A percentile compares a stretch with the other conserved stretches of the same genome.
Evolutionary conservation across 2,329 filamentous ascomycete species (phyloP).

Genomic region (Tolypocladium cylindrosporum): DNA sequence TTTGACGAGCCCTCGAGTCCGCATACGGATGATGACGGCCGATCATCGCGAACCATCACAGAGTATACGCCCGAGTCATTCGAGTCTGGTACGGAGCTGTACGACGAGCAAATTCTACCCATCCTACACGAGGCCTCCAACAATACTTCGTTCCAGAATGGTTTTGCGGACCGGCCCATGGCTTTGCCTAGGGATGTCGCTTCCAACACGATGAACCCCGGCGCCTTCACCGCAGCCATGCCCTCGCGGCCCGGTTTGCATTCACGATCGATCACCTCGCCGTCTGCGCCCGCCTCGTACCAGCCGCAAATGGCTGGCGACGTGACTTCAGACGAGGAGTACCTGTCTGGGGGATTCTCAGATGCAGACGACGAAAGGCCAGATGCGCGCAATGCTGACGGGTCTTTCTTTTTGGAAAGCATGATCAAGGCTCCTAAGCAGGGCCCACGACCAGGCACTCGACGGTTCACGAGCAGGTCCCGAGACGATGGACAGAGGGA

Average conservation of each 20-base stretch:
- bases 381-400: conserved; percentile 27
- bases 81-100: conserved; percentile 71
- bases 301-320: conserved; percentile 45
- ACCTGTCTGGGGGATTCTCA: conserved; percentile 63
- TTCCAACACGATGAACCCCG: conserved; percentile 53
- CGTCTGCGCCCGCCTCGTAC: conserved; percentile 48
- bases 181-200: conserved; percentile 50
- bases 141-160: conserved; percentile 76
- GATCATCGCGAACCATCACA: conserved; percentile 52
- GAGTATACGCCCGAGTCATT: conserved; percentile 56
- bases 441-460: conserved; percentile 36
- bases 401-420: conserved; percentile 47
- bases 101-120: conserved; percentile 86
- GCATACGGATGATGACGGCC: conserved; percentile 45
- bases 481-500: conserved; percentile 22
- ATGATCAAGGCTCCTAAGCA: conserved; percentile 51
- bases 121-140: conserved; percentile 81
- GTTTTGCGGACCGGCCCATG: conserved; percentile 66
- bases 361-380: conserved; percentile 59
- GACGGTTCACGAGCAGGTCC: conserved; percentile 20
- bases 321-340: conserved; percentile 68
- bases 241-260: conserved; percentile 59
- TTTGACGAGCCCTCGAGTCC: conserved; percentile 61
- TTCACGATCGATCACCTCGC: conserved; percentile 75
- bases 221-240: conserved; percentile 39